Percentiles rank a stretch among this genome's conserved stretches.
phyloP scores from a whole-genome alignment of 768 basidiomycete species.

The Crassisporium funariophilum region DNA sequence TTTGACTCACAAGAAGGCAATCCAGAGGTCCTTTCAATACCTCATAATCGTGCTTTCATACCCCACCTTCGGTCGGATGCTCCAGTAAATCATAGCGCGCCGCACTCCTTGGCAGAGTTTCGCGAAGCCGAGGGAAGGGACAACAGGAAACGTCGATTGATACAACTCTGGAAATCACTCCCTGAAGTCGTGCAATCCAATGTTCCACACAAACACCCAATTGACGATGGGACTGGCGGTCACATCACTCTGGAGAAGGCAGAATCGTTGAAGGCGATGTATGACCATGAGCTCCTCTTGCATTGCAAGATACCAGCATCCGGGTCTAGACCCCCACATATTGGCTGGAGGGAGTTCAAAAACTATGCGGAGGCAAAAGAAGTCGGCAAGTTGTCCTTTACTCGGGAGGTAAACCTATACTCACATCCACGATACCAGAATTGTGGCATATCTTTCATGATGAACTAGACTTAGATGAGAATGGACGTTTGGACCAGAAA shows the following conservation, averaged over 20 bases:
- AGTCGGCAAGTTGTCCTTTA: constrained; percentile 55
- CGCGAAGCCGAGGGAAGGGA: constrained; percentile 63
- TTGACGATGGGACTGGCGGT: constrained; percentile 3
- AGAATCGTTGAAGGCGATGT: constrained; percentile 64
- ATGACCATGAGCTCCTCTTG: constrained; percentile 75
- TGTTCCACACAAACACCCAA: constrained; percentile 2
- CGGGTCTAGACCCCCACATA: constrained; percentile 43
- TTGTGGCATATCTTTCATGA: constrained; percentile 91
- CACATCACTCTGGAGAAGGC: constrained; percentile 61
- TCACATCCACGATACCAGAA: constrained; percentile 46
- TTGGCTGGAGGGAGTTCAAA: constrained; percentile 74
- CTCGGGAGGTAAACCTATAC: not conserved
- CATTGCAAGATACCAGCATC: constrained; percentile 47
- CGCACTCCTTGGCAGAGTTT: constrained; percentile 64
- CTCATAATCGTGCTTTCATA: constrained; percentile 56
- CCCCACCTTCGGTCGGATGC: constrained; percentile 62
- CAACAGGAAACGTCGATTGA: constrained; percentile 59
- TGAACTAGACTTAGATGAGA: constrained; percentile 87
- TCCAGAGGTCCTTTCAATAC: constrained; percentile 42
- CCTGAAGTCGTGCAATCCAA: constrained; percentile 28
- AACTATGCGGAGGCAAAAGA: constrained; percentile 81
- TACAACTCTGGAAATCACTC: constrained; percentile 65
- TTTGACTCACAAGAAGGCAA: constrained; percentile 8
- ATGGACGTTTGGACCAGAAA: constrained; percentile 73
- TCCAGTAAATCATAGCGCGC: constrained; percentile 37